Percentiles rank a stretch among this genome's conserved stretches.
These are phyloP conservation scores for Peronospora tabacina DNA, from an alignment of 352 stramenopile species.

Conservation along the genomic window DNA sequence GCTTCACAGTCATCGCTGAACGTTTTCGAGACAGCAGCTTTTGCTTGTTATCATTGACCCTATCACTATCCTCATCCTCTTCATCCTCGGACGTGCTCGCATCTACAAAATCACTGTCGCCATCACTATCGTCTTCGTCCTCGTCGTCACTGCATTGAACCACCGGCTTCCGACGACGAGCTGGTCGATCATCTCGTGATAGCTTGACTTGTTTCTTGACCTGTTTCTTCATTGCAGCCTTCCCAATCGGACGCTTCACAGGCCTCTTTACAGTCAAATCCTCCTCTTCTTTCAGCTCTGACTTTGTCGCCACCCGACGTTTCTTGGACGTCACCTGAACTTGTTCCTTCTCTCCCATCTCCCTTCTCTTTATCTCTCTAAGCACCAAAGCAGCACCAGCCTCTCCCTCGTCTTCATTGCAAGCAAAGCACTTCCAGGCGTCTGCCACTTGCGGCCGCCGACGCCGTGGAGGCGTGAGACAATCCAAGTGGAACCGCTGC, in stretches of 20 bases:
- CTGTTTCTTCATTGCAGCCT: conserved; percentile 29
- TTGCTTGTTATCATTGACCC: background rate
- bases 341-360: conserved; percentile 11
- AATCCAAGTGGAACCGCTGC: conserved; percentile 45
- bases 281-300: conserved; percentile 6
- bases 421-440: conserved; percentile 39
- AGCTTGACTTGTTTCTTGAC: conserved; percentile 26
- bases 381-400: background rate
- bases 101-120: conserved; percentile 45
- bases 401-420: conserved; percentile 5
- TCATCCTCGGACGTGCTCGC: conserved; percentile 33
- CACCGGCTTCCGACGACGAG: conserved; percentile 1
- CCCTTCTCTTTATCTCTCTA: conserved; percentile 14
- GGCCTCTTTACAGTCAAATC: conserved; percentile 4
- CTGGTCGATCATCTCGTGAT: conserved; percentile 7
- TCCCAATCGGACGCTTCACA: conserved; percentile 17
- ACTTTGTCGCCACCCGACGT: conserved; percentile 8
- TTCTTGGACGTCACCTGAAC: conserved; percentile 12
- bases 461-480: conserved; percentile 42
- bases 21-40: conserved; percentile 1
- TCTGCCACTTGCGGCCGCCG: conserved; percentile 33
- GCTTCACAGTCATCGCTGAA: conserved; percentile 9
- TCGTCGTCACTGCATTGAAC: conserved; percentile 15
- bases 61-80: conserved; percentile 16
- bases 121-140: conserved; percentile 34